Conservation (phyloP, 2,329 filamentous ascomycete species). For the Xylariaceae sp. region DNA sequence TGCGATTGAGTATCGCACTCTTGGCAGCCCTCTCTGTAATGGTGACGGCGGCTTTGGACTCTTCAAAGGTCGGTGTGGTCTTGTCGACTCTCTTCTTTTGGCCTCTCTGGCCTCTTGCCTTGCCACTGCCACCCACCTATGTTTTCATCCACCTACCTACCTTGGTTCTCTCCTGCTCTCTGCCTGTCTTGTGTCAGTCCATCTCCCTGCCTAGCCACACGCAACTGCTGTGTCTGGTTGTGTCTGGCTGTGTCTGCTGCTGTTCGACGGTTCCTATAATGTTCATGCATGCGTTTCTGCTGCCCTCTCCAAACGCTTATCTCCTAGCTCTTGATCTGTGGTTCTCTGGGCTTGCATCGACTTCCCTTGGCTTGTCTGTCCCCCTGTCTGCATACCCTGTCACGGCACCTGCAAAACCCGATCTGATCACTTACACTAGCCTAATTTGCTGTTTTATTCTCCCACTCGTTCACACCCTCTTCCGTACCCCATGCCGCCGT, state of each 20-base stretch:
- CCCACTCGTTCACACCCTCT: constrained; percentile 18
- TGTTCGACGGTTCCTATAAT: not conserved
- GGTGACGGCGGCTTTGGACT: constrained; percentile 28
- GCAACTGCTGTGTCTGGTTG: too few relatives aligned
- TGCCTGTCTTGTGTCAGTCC: not conserved
- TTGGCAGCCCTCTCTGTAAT: constrained; percentile 26
- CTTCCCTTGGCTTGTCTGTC: constrained; percentile 6
- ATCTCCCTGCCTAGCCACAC: not conserved
- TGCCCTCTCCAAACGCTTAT: constrained; percentile 1
- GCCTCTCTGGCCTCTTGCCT: constrained; percentile 3
- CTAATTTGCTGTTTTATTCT: constrained; percentile 10
- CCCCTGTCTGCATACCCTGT: constrained; percentile 20
- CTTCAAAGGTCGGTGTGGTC: constrained; percentile 32
- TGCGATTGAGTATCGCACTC: constrained; percentile 25
- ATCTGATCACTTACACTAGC: constrained; percentile 19
- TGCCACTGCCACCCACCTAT: not conserved
- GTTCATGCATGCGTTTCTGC: constrained; percentile 1
- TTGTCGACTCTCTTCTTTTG: constrained; percentile 11
- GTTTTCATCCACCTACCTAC: not conserved
- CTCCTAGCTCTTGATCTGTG: not conserved
- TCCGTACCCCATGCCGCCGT: constrained; percentile 14
- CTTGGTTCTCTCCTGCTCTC: not conserved
- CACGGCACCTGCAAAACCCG: constrained; percentile 21
- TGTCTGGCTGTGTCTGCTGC: not conserved
- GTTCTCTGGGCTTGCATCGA: constrained; percentile 10